Conservation (phyloP, 495 filamentous ascomycete genomes). For the Penicillium waksmanii region DNA sequence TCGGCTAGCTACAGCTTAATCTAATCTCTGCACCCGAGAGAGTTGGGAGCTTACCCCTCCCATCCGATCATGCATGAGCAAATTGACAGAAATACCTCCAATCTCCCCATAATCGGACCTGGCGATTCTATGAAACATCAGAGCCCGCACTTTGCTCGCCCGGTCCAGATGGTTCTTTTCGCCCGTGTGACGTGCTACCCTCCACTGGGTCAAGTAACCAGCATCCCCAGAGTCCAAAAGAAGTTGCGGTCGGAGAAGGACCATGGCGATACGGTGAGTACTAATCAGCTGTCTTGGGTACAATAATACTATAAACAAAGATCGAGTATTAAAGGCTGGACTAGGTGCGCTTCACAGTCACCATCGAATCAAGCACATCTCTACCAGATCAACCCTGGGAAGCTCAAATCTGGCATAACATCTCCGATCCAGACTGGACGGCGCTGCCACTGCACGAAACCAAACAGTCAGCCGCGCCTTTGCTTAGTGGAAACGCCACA, state of each 20-base stretch:
- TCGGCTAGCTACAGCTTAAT: not conserved
- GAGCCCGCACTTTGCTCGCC: constrained; percentile 39
- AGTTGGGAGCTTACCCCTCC: constrained; percentile 15
- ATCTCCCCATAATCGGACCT: constrained; percentile 30
- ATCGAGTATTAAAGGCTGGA: constrained; percentile 3
- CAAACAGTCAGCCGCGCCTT: constrained; percentile 25
- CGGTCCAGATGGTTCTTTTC: constrained; percentile 54
- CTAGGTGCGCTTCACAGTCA: constrained; percentile 64
- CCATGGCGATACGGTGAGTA: constrained; percentile 29
- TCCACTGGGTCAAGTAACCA: constrained; percentile 70
- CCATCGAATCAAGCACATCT: constrained; percentile 67
- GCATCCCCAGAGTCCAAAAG: constrained; percentile 45
- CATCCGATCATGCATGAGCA: constrained; percentile 27
- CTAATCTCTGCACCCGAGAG: constrained; percentile 10
- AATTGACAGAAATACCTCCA: constrained; percentile 22
- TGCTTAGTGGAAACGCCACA: constrained; percentile 36
- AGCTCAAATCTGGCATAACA: constrained; percentile 76
- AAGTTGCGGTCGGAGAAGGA: constrained; percentile 26
- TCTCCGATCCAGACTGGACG: constrained; percentile 41
- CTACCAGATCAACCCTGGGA: constrained; percentile 67
- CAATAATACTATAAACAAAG: not conserved
- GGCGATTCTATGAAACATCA: constrained; percentile 13
- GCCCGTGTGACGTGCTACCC: constrained; percentile 62
- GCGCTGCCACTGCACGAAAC: constrained; percentile 38
- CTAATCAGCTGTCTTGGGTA: not conserved